Base-by-base conservation (phyloP, 495 filamentous ascomycete genomes). In the Penicillium coprophilum region DNA sequence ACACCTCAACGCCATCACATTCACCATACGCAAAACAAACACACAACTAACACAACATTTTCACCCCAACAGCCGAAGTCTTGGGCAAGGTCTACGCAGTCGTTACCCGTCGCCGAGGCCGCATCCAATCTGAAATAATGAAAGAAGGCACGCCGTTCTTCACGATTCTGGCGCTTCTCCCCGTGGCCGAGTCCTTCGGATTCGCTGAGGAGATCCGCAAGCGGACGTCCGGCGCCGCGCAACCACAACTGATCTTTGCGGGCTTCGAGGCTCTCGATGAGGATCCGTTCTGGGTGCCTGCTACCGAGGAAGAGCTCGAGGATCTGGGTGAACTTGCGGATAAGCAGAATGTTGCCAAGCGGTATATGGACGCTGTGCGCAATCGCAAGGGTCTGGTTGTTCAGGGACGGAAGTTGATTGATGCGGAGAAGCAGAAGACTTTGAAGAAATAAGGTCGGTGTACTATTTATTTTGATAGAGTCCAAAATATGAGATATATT, bases 361-460 rank as follows among this genome's bases (percentile, higher is more conserved):
- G 86, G 70, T 97, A 96, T 77, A 90, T 97, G 86, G 95, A 98
- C 73, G 76, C 80, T 9, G 94, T 98, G 20, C 77, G 94, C 58
- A 76, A 68, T 54, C 75, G 91, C 56, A 98, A 98, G 82, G 94
- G 94, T 1, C 61, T 97, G 76, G 74, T 92, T 64, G 86, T 98
- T 13, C 82, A 85, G 76, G 89, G 88, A 12, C 78, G 83, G 62
- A 89, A 87, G 78, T 77, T 90, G 69, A 89, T 96, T 62, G 87
- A 91, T 82, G 94, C 92, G 21, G 91, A 96, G 84, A 97, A 97
- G 84, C 94, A 97, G 81, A 97, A 96, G 87, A 97, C 91, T 23
- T 69, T 98, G 73, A 98, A 98, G 85, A 82, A 90, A 78, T 97
- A 82, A 59, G 32, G 17, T 6, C 17, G 11, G 6, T 28, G 11